Conservation (phyloP, 306 rosid species). For the Cicer judaicum region DNA sequence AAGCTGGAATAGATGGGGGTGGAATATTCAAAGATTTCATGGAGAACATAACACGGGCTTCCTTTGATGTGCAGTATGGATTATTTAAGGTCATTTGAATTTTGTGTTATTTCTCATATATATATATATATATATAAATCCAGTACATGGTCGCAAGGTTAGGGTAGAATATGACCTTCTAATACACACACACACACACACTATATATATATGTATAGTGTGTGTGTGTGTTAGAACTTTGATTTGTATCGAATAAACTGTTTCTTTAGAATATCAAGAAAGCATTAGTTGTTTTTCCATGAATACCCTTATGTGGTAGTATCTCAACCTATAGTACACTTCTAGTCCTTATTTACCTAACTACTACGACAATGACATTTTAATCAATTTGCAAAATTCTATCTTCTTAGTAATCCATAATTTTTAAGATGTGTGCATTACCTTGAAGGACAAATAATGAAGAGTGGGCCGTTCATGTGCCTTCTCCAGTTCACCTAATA, state of each 20-base stretch:
- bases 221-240: background rate
- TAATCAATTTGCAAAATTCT: background rate
- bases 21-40: constrained; percentile 99
- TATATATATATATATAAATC: background rate
- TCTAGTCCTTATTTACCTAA: constrained; percentile 3
- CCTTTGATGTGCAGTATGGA: constrained; percentile 98
- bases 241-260: background rate
- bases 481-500: background rate
- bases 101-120: constrained; percentile 24
- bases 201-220: background rate
- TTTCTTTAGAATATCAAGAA: constrained; percentile 5
- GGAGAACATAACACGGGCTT: constrained; percentile 99
- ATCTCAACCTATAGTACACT: constrained; percentile 8
- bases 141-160: no score
- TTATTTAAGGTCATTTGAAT: constrained; percentile 76
- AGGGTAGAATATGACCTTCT: no score
- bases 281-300: background rate
- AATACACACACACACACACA: no score
- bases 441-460: background rate
- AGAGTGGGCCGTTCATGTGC: background rate
- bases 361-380: background rate
- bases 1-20: constrained; percentile 99
- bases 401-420: background rate
- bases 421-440: background rate
- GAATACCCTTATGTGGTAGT: background rate